Evolutionary conservation across 306 rosid genomes (phyloP), one percentile per base, ranked within the genome.

Genomic region (Cicer bijugum): DNA sequence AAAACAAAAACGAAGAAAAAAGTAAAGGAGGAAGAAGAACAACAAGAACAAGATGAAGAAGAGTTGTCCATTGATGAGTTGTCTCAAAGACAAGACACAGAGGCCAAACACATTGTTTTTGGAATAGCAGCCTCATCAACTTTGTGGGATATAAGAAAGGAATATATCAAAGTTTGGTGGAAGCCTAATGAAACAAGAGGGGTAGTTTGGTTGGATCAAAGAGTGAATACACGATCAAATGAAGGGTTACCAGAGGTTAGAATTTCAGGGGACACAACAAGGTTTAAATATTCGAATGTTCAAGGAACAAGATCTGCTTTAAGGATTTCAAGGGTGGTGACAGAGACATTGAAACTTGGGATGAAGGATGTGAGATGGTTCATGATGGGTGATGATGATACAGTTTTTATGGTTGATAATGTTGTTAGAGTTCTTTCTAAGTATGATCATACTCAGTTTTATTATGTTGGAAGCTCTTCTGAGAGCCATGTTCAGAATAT

Each of bases 311-410:
- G 97, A 75, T 88, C 97, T 37, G 97, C 96, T 4, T 69, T 90
- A 82, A 82, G 96, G 87, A 88, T 92, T 58, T 92, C 97, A 0
- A 78, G 96, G 76, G 85, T 90, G 46, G 91, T 90, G 10, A 81
- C 91, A 2, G 97, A 90, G 88, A 90, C 96, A 17, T 48, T 92
- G 46, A 85, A 85, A 84, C 89, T 92, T 8, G 96, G 96, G 46
- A 8, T 88, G 86, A 20, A 88, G 78, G 96, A 92, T 67, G 94
- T 87, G 78, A 85, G 96, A 52, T 92, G 97, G 97, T 90, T 90
- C 75, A 85, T 92, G 69, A 92, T 92, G 96, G 94, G 97, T 15
- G 96, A 92, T 11, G 97, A 92, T 53, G 97, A 90, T 74, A 92
- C 97, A 0, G 87, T 92, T 39, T 92, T 92, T 19, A 37, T 90